Base-by-base conservation (phyloP, 345 rosid species). In the Moringa oleifera region DNA sequence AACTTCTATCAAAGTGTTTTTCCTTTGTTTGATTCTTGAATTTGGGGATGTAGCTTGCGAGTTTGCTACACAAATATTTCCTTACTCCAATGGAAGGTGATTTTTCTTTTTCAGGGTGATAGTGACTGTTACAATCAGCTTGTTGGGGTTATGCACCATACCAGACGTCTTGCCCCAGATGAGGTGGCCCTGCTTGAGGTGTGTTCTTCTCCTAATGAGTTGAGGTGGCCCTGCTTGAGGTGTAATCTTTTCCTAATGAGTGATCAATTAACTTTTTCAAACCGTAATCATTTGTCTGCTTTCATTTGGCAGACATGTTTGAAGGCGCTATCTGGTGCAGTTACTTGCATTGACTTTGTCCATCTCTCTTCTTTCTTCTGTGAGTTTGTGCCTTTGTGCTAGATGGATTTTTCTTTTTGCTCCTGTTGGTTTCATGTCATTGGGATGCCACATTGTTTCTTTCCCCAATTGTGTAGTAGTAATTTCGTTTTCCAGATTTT, bases 131-230 rank as follows among this genome's bases (percentile, higher is more conserved):
- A 93, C 54, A 36, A 77, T 65, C 81, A 84, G 75, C 88, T 93
- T 64, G 79, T 86, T 62, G 86, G 74, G 62, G 78, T 79, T 59
- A 51, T 93, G 79, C 82, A 84, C 62, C 76, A 72, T 54, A 74
- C 65, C 5, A 68, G 73, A 45, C 73, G 55, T 20, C 80, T 75
- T 67, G 74, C 75, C 10, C 71, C 67, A 1, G 89, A 83, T 59
- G 83, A 83, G 55, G 85, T 73, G 64, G 98, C 96, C 41, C 65
- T 80, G 72, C 94, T 94, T 65, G 83, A 79, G 92, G 96, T 88
- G 56, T 59, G 77, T 61, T 52, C 19, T 49, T 18, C 22, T 50
- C 23, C 45, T 56, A 20, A 16, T 53, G 18, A 17, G 36, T n/a
- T 16, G 83, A 83, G 55, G 85, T 73, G 64, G 98, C 96, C 41